Evolutionary conservation across 1,139 yeast genomes (phyloP), one percentile per base, ranked within the genome.

Genomic region (Geotrichum candidum): DNA sequence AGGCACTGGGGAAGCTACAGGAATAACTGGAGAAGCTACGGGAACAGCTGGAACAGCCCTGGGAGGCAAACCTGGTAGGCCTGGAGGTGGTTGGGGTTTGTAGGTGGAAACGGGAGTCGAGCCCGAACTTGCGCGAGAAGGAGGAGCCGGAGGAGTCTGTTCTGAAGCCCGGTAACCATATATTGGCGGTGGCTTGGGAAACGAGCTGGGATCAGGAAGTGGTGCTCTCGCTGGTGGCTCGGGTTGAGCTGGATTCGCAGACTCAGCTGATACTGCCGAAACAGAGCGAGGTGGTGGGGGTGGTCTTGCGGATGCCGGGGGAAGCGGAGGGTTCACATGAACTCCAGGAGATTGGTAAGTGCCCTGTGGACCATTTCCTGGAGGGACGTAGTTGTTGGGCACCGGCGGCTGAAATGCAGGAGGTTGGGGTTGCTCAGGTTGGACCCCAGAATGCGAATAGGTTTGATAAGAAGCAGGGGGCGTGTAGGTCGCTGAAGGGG

Each of bases 371-470:
- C 29, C 51, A n/a, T 25, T 54, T 10, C 54, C 57, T 10, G 61
- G 56, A n/a, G 63, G 53, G 2, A 29, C 60, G 29, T 53, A 46
- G 27, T 29, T 58, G 29, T 31, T 50, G 10, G 48, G 56, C 25
- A 29, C 56, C 9, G 46, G 56, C 54, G 25, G 29, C 15, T 38
- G 15, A n/a, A 38, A 38, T 38, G 15, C 48, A 22, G 48, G 86
- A 83, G 68, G 68, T 82, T 57, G 86, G 82, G 66, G 56, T 72
- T 33, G 76, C 77, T 62, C 74, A 69, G 58, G 76, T 69, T 9
- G 67, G 82, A 29, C 82, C 84, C 33, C 54, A 18, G 54, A 31
- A 35, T 54, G 58, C 25, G 27, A 23, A 54, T 13, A 22, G 9
- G 29, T 38, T 29, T 38, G 27, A 31, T 13, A 54, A 33, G 55